phyloP scores from a whole-genome alignment of 2,329 filamentous ascomycete genomes.

The Alternaria gaisen region DNA sequence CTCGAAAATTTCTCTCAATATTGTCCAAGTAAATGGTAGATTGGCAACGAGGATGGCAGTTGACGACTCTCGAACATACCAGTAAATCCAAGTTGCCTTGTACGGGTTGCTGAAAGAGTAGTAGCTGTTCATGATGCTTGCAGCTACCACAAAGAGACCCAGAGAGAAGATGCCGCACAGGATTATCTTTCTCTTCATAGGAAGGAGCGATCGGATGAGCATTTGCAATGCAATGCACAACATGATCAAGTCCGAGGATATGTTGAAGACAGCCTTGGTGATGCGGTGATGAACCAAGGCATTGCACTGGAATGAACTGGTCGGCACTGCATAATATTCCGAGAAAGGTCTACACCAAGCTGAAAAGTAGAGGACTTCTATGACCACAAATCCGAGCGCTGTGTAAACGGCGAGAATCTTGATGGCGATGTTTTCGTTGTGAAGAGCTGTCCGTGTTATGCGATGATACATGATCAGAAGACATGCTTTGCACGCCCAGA shows the following conservation, averaged over 20 bases:
- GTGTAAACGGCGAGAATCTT: conserved; percentile 59
- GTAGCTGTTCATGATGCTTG: conserved; percentile 60
- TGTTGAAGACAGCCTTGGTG: conserved; percentile 54
- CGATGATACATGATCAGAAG: conserved; percentile 64
- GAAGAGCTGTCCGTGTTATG: conserved; percentile 52
- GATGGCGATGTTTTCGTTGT: conserved; percentile 47
- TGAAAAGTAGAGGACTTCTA: conserved; percentile 61
- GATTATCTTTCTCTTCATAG: conserved; percentile 61
- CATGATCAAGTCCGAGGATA: conserved; percentile 58
- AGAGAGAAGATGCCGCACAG: conserved; percentile 66
- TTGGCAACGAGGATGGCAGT: conserved; percentile 58
- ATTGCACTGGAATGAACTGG: conserved; percentile 46
- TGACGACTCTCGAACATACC: conserved; percentile 44
- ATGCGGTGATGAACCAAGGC: conserved; percentile 50
- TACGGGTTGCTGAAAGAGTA: conserved; percentile 46
- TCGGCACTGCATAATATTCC: conserved; percentile 63
- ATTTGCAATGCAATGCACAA: conserved; percentile 57
- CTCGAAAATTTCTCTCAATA: conserved; percentile 60
- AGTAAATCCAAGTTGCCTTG: conserved; percentile 39
- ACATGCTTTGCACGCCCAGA: conserved; percentile 64
- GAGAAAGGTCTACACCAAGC: conserved; percentile 64
- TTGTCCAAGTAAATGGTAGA: conserved; percentile 61
- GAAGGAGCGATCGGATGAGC: conserved; percentile 55
- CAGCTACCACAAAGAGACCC: conserved; percentile 60
- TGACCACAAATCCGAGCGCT: conserved; percentile 56